phyloP scores from a whole-genome alignment of 768 basidiomycete species.

The Infundibulicybe gibba region DNA sequence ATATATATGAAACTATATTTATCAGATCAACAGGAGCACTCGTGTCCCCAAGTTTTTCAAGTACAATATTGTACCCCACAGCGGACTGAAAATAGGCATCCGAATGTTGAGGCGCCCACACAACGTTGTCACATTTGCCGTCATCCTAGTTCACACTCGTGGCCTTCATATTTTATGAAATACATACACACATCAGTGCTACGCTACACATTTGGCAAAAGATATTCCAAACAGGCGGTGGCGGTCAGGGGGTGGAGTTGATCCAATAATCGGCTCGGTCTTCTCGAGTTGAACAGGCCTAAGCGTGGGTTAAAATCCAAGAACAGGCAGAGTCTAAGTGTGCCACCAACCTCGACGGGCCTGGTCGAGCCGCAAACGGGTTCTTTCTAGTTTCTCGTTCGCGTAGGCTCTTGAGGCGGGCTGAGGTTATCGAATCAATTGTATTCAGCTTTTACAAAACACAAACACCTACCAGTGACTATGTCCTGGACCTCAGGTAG shows the following conservation, averaged over 20 bases:
- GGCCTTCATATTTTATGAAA: too few species aligned
- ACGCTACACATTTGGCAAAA: slow-evolving; percentile 15
- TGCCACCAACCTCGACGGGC: not conserved
- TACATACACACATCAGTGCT: not conserved
- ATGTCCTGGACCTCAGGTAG: slow-evolving; percentile 37
- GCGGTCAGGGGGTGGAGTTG: slow-evolving; percentile 16
- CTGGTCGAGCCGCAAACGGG: not conserved
- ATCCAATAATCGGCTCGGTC: slow-evolving; percentile 17
- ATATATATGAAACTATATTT: not conserved
- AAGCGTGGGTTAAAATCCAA: not conserved
- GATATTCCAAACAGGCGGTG: slow-evolving; percentile 25
- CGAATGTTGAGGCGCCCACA: too few species aligned
- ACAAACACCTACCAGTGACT: slow-evolving; percentile 16
- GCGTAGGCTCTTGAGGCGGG: slow-evolving; percentile 3
- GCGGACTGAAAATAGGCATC: too few species aligned
- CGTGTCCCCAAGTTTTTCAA: too few species aligned
- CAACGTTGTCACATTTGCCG: too few species aligned
- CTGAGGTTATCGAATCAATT: slow-evolving; percentile 1
- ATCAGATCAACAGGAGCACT: too few species aligned
- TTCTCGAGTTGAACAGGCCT: slow-evolving; percentile 15
- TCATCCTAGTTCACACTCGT: too few species aligned
- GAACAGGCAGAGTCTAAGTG: not conserved
- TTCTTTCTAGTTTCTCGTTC: not conserved
- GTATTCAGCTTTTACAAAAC: not conserved
- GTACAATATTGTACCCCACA: too few species aligned